Base-by-base conservation (phyloP, 164 flowering plant species). In the Piper longum region DNA sequence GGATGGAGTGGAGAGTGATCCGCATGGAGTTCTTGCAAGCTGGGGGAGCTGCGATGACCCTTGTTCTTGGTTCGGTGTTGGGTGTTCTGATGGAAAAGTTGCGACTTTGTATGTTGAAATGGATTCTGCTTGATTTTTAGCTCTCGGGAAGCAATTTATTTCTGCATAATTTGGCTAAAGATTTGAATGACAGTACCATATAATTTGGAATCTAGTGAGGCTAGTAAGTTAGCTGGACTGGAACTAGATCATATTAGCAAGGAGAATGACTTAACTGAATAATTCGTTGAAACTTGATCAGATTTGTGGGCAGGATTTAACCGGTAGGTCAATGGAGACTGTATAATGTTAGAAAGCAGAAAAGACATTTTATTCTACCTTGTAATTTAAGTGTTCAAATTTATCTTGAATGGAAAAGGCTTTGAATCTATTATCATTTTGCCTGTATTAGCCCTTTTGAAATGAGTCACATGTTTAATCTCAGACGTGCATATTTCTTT, bases 1-100 rank as follows among this genome's bases (percentile, higher is more conserved):
- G 56, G 85, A 81, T 59, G 62, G 75, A 41, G 76, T 81, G 59
- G 76, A 60, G 64, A 71, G 62, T 5, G 86, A 84, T 71, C 84
- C 85, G 0, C 78, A 59, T 60, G 79, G 79, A 14, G 83, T 76
- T 60, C 69, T 84, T 39, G 70, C 70, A 42, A 59, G 69, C 63
- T 84, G 89, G 85, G 58, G 62, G 41, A 41, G 44, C 12, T 72
- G 16, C 52, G 79, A 62, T 40, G 76, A 82, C 69, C 82, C 70
- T 1, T 83, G 89, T 64, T 77, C 74, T 2, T 81, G 86, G 89
- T 77, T 73, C 41, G 89, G 89, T 8, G 79, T 85, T 18, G 71
- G 68, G 42, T 85, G 86, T 71, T 77, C 77, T 0, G 68, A 77
- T 19, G 83, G 84, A 16, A 76, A 72, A 62, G 84, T 81, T 4